Evolutionary conservation across 2,329 filamentous ascomycete genomes (phyloP).

Genomic region (Microsporum audouinii): DNA sequence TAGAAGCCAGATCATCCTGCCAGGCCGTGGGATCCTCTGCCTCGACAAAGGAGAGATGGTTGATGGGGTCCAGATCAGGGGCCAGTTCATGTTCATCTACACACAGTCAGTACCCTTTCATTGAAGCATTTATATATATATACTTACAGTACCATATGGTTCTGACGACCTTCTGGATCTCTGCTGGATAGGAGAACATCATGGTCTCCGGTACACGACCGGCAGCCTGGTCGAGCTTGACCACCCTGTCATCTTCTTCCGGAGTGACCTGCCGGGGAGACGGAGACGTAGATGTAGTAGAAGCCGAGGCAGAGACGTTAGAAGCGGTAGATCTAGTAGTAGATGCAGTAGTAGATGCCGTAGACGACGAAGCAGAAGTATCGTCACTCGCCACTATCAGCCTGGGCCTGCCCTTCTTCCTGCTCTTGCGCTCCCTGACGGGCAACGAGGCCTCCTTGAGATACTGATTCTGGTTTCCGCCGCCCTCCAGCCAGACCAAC

Average conservation of each 20-base stretch:
- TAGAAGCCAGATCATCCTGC: constrained; percentile 11
- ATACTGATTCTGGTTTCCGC: constrained; percentile 11
- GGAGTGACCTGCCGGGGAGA: too few relatives aligned
- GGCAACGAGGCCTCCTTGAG: neutral
- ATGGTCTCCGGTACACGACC: neutral
- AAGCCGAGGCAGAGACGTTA: too few relatives aligned
- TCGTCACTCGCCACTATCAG: constrained; percentile 9
- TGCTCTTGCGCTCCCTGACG: neutral
- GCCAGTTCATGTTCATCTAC: constrained; percentile 13
- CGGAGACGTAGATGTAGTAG: too few relatives aligned
- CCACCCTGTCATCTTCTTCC: too few relatives aligned
- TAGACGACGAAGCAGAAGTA: neutral
- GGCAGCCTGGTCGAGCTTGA: too few relatives aligned
- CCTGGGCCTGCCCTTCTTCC: constrained; percentile 13
- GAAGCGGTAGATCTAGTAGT: too few relatives aligned
- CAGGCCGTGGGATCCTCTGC: constrained; percentile 11
- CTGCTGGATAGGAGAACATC: constrained; percentile 8
- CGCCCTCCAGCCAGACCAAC: constrained; percentile 36
- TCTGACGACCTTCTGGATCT: constrained; percentile 12
- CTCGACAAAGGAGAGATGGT: constrained; percentile 5
- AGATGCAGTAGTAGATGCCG: too few relatives aligned
- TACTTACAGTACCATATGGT: constrained; percentile 15
- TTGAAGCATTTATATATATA: neutral
- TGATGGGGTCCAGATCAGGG: constrained; percentile 14
- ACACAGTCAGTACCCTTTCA: neutral